phyloP scores from a whole-genome alignment of 768 basidiomycete genomes.

The Pleurotus eryngii region DNA sequence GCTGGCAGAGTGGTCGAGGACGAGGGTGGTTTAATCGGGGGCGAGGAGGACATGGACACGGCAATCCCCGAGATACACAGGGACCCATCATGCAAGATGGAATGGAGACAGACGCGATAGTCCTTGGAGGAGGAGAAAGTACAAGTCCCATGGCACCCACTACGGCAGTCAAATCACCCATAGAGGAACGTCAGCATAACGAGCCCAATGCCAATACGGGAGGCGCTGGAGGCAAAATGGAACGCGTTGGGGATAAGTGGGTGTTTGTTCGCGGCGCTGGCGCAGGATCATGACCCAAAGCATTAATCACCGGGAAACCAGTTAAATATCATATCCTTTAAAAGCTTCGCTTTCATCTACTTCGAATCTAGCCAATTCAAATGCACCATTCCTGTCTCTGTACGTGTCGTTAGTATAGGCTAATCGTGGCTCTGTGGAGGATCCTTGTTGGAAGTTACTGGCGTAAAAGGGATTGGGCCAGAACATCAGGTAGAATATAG shows the following conservation, averaged over 20 bases:
- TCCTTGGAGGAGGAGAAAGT: constrained; percentile 56
- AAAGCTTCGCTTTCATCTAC: constrained; percentile 35
- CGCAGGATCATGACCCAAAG: constrained; percentile 16
- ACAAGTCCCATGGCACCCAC: constrained; percentile 14
- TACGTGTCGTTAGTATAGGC: constrained; percentile 32
- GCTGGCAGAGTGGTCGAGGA: constrained; percentile 32
- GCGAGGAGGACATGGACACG: constrained; percentile 28
- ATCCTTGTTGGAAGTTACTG: constrained; percentile 28
- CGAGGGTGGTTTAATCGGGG: constrained; percentile 33
- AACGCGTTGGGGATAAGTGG: constrained; percentile 71
- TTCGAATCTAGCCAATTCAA: constrained; percentile 45
- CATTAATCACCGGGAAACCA: constrained; percentile 9
- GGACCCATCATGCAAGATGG: constrained; percentile 26
- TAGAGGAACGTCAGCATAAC: constrained; percentile 11
- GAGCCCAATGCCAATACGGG: constrained; percentile 13
- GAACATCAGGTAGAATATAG: constrained; percentile 54
- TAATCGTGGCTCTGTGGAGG: constrained; percentile 36
- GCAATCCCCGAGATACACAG: constrained; percentile 45
- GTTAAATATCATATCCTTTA: constrained; percentile 26
- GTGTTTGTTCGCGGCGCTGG: constrained; percentile 51
- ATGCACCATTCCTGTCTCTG: constrained; percentile 29
- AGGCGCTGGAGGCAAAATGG: constrained; percentile 54
- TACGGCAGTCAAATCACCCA: neutral
- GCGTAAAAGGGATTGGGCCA: constrained; percentile 61
- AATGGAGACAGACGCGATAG: constrained; percentile 53